Evolutionary conservation across 2,329 filamentous ascomycete species (phyloP), one percentile per base, ranked within the genome.

Genomic region (Botrytis medusae): DNA sequence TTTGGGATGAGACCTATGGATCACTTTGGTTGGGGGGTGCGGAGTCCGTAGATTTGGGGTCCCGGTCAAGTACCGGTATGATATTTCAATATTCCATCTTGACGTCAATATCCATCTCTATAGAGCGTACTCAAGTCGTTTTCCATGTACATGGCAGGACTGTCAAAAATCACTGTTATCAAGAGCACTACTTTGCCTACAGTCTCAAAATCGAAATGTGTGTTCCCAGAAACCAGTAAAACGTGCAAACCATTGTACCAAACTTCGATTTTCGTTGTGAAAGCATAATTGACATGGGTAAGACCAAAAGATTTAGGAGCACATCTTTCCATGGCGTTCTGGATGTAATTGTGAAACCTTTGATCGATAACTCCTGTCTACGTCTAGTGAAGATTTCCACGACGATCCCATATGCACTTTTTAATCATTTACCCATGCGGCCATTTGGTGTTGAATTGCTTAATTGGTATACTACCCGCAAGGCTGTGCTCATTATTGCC

Each of bases 401-500:
- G 71, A 70, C 73, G 72, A 73, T 48, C 54, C 71, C 71, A 72
- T 74, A 69, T 69, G 62, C 71, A 72, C 71, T 69, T 69, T 60
- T 60, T 68, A 54, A 72, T 68, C 46, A 69, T 60, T 46, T 59
- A 72, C 62, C 48, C 63, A 44, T 69, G 34, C 72, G 51, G 59
- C 69, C 68, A 72, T 75, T 57, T 79, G 78, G 75, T 80, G 80
- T 77, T 77, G 79, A 80, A 80, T 80, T 78, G 77, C 76, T 86
- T 87, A 81, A 85, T 85, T 88, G 86, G 83, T 84, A 83, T 85
- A 84, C 85, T 86, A 85, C 84, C 84, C 84, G 83, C 85, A 86
- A 86, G 83, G 83, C 84, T 83, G 83, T 85, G 83, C 83, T 80
- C 68, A 79, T 85, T 84, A 84, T 85, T 85, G 85, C 86, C 87